Percentiles rank a stretch among this genome's conserved stretches.
phyloP scores from a whole-genome alignment of 2,329 filamentous ascomycete genomes.

The Whalleya microplaca region DNA sequence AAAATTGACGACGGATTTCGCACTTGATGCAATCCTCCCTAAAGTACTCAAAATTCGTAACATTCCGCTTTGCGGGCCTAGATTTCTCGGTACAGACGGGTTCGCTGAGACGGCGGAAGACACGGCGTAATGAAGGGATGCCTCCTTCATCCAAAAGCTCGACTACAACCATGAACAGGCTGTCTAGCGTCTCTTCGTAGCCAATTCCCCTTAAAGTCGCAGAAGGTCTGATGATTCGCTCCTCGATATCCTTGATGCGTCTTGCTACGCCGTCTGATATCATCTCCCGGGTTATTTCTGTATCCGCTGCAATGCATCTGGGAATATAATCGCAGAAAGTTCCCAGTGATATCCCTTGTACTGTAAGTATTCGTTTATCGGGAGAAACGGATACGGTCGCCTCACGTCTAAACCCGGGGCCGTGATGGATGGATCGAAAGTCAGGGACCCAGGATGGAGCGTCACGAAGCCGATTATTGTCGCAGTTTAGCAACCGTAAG shows the following conservation, averaged over 20 bases:
- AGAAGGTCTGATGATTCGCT: constrained; percentile 11
- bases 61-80: not conserved
- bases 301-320: not conserved
- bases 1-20: not conserved
- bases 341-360: constrained; percentile 14
- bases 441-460: constrained; percentile 31
- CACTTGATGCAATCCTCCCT: too few species aligned
- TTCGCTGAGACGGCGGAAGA: constrained; percentile 3
- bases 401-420: not conserved
- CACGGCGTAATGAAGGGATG: not conserved
- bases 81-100: not conserved
- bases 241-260: not conserved
- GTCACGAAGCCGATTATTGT: not conserved
- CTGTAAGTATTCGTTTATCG: constrained; percentile 13
- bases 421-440: constrained; percentile 12
- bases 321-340: not conserved
- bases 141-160: not conserved
- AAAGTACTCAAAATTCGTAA: too few species aligned
- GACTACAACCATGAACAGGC: not conserved
- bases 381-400: constrained; percentile 9
- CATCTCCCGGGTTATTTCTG: not conserved
- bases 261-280: constrained; percentile 1
- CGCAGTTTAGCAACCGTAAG: constrained; percentile 13
- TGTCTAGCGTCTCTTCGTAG: constrained; percentile 5
- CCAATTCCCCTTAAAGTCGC: constrained; percentile 2